Evolutionary conservation across 768 basidiomycete species (phyloP).

Genomic region (Cystobasidium onofrii): DNA sequence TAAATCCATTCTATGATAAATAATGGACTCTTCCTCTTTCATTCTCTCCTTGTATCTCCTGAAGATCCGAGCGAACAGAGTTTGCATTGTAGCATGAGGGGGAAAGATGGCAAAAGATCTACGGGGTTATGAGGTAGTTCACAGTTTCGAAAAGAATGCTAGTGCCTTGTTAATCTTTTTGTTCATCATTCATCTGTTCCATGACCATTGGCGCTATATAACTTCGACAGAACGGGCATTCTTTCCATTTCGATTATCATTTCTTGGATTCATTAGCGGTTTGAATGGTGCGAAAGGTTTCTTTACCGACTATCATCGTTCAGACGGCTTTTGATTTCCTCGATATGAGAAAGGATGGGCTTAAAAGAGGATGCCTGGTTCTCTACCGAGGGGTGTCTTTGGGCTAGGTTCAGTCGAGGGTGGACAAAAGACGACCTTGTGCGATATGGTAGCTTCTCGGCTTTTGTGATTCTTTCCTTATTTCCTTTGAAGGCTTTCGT

Average conservation of each 20-base stretch:
- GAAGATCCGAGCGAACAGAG: neutral
- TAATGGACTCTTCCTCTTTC: neutral
- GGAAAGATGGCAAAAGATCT: neutral
- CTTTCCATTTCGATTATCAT: neutral
- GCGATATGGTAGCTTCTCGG: neutral
- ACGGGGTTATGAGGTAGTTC: neutral
- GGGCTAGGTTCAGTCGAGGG: neutral
- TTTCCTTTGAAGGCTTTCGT: neutral
- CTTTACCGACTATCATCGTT: no score
- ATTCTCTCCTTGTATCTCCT: neutral
- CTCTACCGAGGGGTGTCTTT: neutral
- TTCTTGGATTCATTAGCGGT: neutral
- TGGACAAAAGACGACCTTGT: neutral
- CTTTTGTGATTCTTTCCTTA: neutral
- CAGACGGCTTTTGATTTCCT: neutral
- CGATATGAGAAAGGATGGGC: neutral
- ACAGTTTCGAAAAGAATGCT: neutral
- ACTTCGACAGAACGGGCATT: neutral
- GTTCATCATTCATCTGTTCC: neutral
- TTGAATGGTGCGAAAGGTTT: neutral
- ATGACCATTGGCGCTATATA: neutral
- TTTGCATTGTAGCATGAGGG: neutral
- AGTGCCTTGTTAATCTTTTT: neutral
- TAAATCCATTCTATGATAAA: slow-evolving; percentile 28
- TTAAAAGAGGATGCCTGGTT: neutral